These are phyloP conservation scores for Lepiota venenata DNA, from an alignment of 768 basidiomycete species.

Conservation along the genomic window DNA sequence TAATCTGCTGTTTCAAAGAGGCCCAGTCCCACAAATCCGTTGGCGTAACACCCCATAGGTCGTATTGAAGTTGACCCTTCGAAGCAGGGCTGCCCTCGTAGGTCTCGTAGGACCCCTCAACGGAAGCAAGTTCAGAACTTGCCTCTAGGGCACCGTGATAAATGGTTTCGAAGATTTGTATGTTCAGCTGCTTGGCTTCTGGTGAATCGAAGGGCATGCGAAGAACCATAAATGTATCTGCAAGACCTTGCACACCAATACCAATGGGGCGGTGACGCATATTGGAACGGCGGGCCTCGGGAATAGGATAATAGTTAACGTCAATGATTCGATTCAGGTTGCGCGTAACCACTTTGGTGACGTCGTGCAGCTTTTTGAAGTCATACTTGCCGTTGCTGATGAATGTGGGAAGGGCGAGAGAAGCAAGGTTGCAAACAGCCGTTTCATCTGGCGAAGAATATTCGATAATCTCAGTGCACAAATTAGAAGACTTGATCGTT, in stretches of 20 bases:
- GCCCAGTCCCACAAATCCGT: slow-evolving; percentile 94
- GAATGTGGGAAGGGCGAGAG: slow-evolving; percentile 91
- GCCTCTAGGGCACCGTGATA: slow-evolving; percentile 94
- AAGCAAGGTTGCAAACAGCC: slow-evolving; percentile 98
- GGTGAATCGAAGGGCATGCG: slow-evolving; percentile 93
- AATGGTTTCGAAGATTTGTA: slow-evolving; percentile 98
- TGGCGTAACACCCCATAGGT: slow-evolving; percentile 93
- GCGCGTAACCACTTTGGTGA: slow-evolving; percentile 87
- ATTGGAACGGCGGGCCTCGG: slow-evolving; percentile 90
- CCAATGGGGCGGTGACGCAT: slow-evolving; percentile 98
- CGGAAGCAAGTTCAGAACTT: slow-evolving; percentile 80
- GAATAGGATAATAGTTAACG: slow-evolving; percentile 92
- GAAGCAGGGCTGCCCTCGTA: slow-evolving; percentile 90
- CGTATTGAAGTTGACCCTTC: slow-evolving; percentile 87
- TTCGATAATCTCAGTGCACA: slow-evolving; percentile 99
- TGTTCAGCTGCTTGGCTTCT: slow-evolving; percentile 84
- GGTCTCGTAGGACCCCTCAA: slow-evolving; percentile 81
- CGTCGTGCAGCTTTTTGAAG: slow-evolving; percentile 93
- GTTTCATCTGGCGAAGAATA: slow-evolving; percentile 97
- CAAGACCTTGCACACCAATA: slow-evolving; percentile 95
- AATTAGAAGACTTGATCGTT: slow-evolving; percentile 98
- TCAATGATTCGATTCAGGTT: slow-evolving; percentile 96
- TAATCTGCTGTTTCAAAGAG: slow-evolving; percentile 81
- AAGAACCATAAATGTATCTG: slow-evolving; percentile 97
- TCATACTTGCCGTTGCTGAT: slow-evolving; percentile 81